phyloP scores from a whole-genome alignment of 495 filamentous ascomycete genomes.

The Penicillium parvum region DNA sequence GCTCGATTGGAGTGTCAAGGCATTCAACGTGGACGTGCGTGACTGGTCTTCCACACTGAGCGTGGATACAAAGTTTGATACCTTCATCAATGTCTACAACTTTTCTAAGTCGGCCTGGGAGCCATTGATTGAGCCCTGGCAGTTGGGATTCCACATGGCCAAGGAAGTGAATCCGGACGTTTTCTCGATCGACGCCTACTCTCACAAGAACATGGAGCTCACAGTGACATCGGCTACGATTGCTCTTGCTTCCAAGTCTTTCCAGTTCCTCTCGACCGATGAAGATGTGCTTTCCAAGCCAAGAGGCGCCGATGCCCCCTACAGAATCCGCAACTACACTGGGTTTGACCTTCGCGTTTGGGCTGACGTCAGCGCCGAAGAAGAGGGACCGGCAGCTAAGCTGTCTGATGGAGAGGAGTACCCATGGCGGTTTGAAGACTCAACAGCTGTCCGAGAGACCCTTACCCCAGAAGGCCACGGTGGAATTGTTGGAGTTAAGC shows the following conservation, averaged over 20 bases:
- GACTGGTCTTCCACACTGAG: slow-evolving; percentile 89
- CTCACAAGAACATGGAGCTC: slow-evolving; percentile 83
- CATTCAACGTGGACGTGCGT: slow-evolving; percentile 73
- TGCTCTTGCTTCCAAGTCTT: slow-evolving; percentile 85
- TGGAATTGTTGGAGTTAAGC: slow-evolving; percentile 71
- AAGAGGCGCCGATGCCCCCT: slow-evolving; percentile 84
- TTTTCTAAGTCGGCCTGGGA: slow-evolving; percentile 99
- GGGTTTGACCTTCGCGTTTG: slow-evolving; percentile 85
- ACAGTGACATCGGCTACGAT: slow-evolving; percentile 93
- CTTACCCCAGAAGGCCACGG: slow-evolving; percentile 75
- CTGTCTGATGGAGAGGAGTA: slow-evolving; percentile 84
- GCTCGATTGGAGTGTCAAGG: slow-evolving; percentile 89
- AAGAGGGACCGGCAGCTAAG: slow-evolving; percentile 66
- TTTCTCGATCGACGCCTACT: slow-evolving; percentile 78
- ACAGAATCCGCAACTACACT: slow-evolving; percentile 90
- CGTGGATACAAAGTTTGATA: slow-evolving; percentile 84
- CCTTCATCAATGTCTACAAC: slow-evolving; percentile 95
- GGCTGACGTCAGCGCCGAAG: slow-evolving; percentile 62
- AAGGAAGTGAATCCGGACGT: slow-evolving; percentile 70
- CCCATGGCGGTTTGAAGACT: slow-evolving; percentile 95
- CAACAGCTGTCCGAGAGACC: slow-evolving; percentile 88
- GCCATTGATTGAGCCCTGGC: slow-evolving; percentile 93
- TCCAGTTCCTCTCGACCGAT: slow-evolving; percentile 81
- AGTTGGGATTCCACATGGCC: slow-evolving; percentile 83
- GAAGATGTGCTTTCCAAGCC: slow-evolving; percentile 95